Conservation (phyloP, 2,329 filamentous ascomycete species). For the Blastomyces parvus region DNA sequence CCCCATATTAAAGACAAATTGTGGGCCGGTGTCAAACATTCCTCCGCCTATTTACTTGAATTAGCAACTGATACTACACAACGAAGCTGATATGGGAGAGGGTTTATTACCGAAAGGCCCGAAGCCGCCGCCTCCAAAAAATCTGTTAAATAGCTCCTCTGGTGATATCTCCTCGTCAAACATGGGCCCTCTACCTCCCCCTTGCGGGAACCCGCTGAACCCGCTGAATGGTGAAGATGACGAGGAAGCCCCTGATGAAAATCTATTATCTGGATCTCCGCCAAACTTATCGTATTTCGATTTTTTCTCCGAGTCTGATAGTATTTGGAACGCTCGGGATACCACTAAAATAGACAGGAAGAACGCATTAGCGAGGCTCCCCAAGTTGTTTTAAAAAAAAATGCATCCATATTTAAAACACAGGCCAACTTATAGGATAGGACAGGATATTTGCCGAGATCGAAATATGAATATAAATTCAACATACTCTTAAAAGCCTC, state of each 20-base stretch:
- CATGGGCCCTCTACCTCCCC: conserved; percentile 49
- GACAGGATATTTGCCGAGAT: background rate
- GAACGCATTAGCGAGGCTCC: conserved; percentile 5
- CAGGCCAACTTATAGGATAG: background rate
- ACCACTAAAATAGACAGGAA: conserved; percentile 52
- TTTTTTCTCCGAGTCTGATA: conserved; percentile 90
- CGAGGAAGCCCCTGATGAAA: conserved; percentile 47
- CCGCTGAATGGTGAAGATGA: conserved; percentile 37
- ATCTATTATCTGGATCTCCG: conserved; percentile 83
- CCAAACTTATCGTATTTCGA: conserved; percentile 80
- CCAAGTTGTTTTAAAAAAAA: background rate
- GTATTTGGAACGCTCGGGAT: conserved; percentile 79
- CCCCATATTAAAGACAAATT: conserved; percentile 92
- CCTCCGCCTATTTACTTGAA: conserved; percentile 35
- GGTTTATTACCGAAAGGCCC: conserved; percentile 53
- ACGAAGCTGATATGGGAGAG: conserved; percentile 5
- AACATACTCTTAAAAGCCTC: conserved; percentile 85
- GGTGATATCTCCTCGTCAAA: conserved; percentile 91
- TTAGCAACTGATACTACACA: conserved; percentile 6
- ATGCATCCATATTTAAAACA: background rate
- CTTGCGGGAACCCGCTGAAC: conserved; percentile 28
- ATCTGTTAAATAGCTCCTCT: conserved; percentile 92
- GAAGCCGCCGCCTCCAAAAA: conserved; percentile 68
- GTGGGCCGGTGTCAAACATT: conserved; percentile 65
- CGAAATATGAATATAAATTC: conserved; percentile 4